Conservation (phyloP, 768 basidiomycete species). For the Wakefieldia striispora region DNA sequence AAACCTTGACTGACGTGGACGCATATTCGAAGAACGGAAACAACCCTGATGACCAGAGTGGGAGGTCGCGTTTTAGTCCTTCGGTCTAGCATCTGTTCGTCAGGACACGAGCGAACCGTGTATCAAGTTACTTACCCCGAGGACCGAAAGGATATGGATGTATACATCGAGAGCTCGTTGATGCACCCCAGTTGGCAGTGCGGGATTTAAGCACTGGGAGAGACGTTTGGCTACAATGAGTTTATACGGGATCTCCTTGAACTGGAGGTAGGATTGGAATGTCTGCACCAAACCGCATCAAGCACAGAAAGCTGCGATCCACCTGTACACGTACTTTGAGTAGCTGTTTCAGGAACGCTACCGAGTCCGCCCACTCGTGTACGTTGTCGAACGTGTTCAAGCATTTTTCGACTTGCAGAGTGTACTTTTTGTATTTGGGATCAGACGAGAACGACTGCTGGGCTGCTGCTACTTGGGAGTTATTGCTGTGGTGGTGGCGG, state of each 20-base stretch:
- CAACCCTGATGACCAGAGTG: slow-evolving; percentile 92
- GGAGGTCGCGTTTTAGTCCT: slow-evolving; percentile 80
- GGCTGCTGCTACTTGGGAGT: slow-evolving; percentile 39
- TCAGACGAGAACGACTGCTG: slow-evolving; percentile 68
- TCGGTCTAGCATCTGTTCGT: slow-evolving; percentile 56
- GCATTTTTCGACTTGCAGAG: slow-evolving; percentile 88
- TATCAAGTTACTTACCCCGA: slow-evolving; percentile 62
- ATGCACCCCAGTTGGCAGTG: slow-evolving; percentile 93
- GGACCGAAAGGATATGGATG: slow-evolving; percentile 82
- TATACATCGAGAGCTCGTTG: slow-evolving; percentile 96
- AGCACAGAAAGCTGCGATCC: background rate
- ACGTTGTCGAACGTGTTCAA: slow-evolving; percentile 92
- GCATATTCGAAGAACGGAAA: slow-evolving; percentile 99
- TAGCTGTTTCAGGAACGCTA: slow-evolving; percentile 91
- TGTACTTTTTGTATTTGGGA: slow-evolving; percentile 93
- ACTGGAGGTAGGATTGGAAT: slow-evolving; percentile 89
- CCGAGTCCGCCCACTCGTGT: slow-evolving; percentile 99
- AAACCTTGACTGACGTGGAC: slow-evolving; percentile 94
- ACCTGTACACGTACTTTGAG: slow-evolving; percentile 61
- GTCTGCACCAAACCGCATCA: slow-evolving; percentile 50
- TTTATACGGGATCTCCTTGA: slow-evolving; percentile 95
- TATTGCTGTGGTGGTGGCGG: background rate
- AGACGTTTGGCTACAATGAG: slow-evolving; percentile 92
- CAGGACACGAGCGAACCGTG: slow-evolving; percentile 1
- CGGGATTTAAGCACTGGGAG: slow-evolving; percentile 97